These are phyloP conservation scores for Leccinum arenicola DNA, from an alignment of 768 basidiomycete genomes.

Conservation along the genomic window DNA sequence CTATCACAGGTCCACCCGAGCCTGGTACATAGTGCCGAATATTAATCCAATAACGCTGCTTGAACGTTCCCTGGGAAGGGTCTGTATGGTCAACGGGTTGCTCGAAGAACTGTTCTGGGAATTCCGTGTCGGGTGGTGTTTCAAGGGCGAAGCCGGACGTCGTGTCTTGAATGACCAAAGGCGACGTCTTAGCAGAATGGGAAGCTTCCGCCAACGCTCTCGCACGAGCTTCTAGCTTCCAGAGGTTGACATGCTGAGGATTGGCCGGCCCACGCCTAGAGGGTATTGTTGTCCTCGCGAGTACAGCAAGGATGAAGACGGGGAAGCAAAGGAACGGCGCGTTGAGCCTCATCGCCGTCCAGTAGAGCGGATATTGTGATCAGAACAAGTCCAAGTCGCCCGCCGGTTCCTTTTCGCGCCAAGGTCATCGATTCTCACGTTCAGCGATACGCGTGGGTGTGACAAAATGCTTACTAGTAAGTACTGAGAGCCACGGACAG, in stretches of 20 bases:
- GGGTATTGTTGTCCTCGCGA: constrained; percentile 11
- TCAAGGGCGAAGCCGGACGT: constrained; percentile 11
- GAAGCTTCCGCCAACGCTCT: constrained; percentile 15
- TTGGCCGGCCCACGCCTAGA: constrained; percentile 30
- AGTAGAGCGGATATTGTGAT: background rate
- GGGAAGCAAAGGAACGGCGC: constrained; percentile 10
- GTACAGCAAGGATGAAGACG: constrained; percentile 6
- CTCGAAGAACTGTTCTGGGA: constrained; percentile 65
- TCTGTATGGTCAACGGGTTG: constrained; percentile 87
- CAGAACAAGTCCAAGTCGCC: background rate
- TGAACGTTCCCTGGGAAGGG: constrained; percentile 58
- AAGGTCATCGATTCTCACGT: no score
- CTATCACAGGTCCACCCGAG: constrained; percentile 77
- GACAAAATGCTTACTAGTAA: no score
- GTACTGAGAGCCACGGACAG: no score
- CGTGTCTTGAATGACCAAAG: constrained; percentile 24
- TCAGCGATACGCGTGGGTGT: no score
- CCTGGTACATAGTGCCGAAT: constrained; percentile 73
- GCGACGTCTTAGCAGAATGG: constrained; percentile 9
- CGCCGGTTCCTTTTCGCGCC: background rate
- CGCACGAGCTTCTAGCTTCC: constrained; percentile 44
- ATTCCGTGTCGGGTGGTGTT: constrained; percentile 33
- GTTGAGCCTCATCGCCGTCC: constrained; percentile 18
- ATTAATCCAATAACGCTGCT: constrained; percentile 92
- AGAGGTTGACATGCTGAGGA: constrained; percentile 64